These are phyloP conservation scores for Nectriaceae sp. DNA, from an alignment of 2,329 filamentous ascomycete genomes.

Conservation along the genomic window DNA sequence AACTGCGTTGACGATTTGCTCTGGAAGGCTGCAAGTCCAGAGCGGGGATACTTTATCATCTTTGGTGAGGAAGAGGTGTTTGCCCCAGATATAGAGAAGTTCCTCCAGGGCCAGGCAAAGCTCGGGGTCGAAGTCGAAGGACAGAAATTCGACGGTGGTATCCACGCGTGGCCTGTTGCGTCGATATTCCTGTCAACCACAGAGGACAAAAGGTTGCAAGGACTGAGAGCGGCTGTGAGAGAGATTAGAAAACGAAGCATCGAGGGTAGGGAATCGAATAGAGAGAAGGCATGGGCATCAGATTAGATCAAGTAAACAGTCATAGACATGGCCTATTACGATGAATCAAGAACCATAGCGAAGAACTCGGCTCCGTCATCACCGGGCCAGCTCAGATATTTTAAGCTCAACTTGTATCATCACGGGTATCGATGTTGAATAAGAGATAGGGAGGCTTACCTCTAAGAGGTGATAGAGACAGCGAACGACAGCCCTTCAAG, in stretches of 20 bases:
- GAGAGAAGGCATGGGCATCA: conserved; percentile 42
- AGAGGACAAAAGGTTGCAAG: conserved; percentile 51
- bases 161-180: conserved; percentile 84
- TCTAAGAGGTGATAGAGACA: background rate
- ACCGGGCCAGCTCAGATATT: conserved; percentile 34
- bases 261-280: conserved; percentile 16
- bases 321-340: conserved; percentile 31
- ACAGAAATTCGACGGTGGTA: conserved; percentile 63
- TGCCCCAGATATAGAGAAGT: conserved; percentile 64
- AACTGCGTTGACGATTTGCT: conserved; percentile 64
- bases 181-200: conserved; percentile 56
- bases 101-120: conserved; percentile 57
- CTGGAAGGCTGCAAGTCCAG: conserved; percentile 69
- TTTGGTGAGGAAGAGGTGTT: conserved; percentile 81
- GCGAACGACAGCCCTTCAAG: background rate
- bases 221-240: conserved; percentile 45
- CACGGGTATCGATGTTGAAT: conserved; percentile 21
- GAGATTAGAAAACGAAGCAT: conserved; percentile 38
- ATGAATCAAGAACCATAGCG: conserved; percentile 48
- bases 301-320: conserved; percentile 67
- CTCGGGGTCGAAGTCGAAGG: conserved; percentile 56
- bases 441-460: conserved; percentile 9
- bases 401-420: conserved; percentile 45
- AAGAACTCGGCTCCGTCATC: conserved; percentile 52
- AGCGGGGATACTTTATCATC: conserved; percentile 66